Conservation (phyloP, 257 asterid genomes). For the Solanum ossicruentum region DNA sequence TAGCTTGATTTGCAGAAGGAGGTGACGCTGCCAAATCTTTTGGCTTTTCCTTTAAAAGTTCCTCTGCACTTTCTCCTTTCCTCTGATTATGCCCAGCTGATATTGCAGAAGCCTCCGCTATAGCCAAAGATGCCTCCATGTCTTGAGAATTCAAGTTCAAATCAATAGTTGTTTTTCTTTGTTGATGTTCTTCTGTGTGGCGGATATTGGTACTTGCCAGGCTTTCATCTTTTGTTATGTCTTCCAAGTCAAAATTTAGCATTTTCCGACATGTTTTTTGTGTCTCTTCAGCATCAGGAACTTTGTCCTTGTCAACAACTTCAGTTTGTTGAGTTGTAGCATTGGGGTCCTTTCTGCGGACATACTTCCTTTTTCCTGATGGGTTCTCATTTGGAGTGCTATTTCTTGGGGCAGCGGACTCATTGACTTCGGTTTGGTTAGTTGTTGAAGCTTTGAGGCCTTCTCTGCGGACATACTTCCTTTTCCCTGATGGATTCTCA, state of each 20-base stretch:
- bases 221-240: slow-evolving; percentile 18
- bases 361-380: slow-evolving; percentile 48
- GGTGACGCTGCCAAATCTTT: slow-evolving; percentile 15
- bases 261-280: slow-evolving; percentile 47
- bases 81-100: slow-evolving; percentile 11
- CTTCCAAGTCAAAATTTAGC: slow-evolving; percentile 45
- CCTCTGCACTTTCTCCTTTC: slow-evolving; percentile 8
- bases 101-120: slow-evolving; percentile 8
- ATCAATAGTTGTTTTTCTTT: slow-evolving; percentile 19
- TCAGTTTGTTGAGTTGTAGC: slow-evolving; percentile 16
- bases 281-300: slow-evolving; percentile 14
- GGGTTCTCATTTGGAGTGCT: slow-evolving; percentile 21
- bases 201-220: slow-evolving; percentile 6
- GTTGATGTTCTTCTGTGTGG: slow-evolving; percentile 17
- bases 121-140: slow-evolving; percentile 14
- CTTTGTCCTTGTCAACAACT: slow-evolving; percentile 16
- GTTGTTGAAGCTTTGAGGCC: slow-evolving; percentile 22
- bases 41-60: slow-evolving; percentile 10
- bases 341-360: slow-evolving; percentile 23
- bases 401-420: slow-evolving; percentile 22
- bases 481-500: slow-evolving; percentile 36
- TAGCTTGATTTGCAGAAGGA: slow-evolving; percentile 7
- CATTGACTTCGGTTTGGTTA: slow-evolving; percentile 12
- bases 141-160: slow-evolving; percentile 25
- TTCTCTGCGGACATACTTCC: slow-evolving; percentile 48